Evolutionary conservation across 2,329 filamentous ascomycete genomes (phyloP), one percentile per base, ranked within the genome.

Genomic region (Chrysoporthe cubensis): DNA sequence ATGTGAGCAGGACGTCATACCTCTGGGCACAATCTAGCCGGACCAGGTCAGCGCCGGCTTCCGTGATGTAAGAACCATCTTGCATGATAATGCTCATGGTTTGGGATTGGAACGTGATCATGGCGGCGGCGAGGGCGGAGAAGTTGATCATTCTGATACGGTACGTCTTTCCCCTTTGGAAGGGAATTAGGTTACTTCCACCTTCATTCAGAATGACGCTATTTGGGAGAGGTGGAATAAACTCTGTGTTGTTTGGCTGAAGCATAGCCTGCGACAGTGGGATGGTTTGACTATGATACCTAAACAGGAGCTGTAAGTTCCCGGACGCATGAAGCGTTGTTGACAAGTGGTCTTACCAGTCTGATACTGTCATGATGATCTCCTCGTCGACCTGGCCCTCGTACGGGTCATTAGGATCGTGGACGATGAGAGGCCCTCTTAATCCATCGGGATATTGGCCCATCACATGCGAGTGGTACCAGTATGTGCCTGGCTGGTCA

Each of bases 401-500:
- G 72, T 84, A 86, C 2, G 85, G 85, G n/a, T 83, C 78, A 0
- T 80, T 72, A 0, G 81, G 81, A 72, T 89, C 86, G 62, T 87
- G 82, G 11, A 89, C 80, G 63, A 89, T 84, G 60, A 90, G 73
- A 1, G 85, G 77, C 1, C 85, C 86, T 34, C 87, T 83, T 56
- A 89, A 79, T 13, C 87, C 87, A 74, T 91, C 89, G 0, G 88
- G 87, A 72, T 90, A 91, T 73, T 90, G 88, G 1, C 84, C 87
- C 78, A 84, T 83, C 66, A 84, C 82, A 75, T 91, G 89, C 0
- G 87, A 89, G 76, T 91, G 89, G 71, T 90, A 84, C 83, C 82
- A 84, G 65, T 78, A 84, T 3, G 82, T 84, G 6, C 83, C 83
- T 2, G 81, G 74, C 13, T 71, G 71, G 67, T 83, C 78, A 16